phyloP scores from a whole-genome alignment of 495 filamentous ascomycete species.

The Letharia columbiana region DNA sequence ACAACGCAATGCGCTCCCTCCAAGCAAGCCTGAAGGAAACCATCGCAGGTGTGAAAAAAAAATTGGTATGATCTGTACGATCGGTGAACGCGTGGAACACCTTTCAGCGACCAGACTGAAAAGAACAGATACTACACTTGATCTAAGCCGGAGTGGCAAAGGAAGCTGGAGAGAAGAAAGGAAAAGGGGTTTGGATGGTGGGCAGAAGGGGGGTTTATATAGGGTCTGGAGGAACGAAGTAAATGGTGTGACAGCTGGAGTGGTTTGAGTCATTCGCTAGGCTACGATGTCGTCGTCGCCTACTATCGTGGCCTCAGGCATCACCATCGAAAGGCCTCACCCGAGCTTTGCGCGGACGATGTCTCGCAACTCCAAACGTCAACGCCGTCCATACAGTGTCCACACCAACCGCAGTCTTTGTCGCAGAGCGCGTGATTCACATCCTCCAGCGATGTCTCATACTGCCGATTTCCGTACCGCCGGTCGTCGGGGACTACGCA shows the following conservation, averaged over 20 bases:
- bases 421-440: constrained; percentile 13
- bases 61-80: not conserved
- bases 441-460: not conserved
- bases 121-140: constrained; percentile 5
- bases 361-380: constrained; percentile 7
- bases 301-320: not conserved
- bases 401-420: constrained; percentile 23
- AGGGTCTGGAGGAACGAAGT: not conserved
- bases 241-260: not conserved
- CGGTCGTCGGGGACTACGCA: not conserved
- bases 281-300: not conserved
- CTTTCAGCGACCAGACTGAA: constrained; percentile 1
- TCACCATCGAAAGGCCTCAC: not conserved
- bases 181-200: too few species aligned
- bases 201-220: not conserved
- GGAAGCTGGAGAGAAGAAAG: not conserved
- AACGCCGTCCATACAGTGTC: constrained; percentile 17
- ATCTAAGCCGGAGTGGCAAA: constrained; percentile 3
- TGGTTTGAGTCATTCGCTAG: not conserved
- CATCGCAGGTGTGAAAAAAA: not conserved
- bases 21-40: not conserved
- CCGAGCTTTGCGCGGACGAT: not conserved
- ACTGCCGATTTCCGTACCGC: not conserved
- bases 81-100: not conserved
- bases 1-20: not conserved